Base-by-base conservation (phyloP, 257 asterid species). In the Ajuga chamaepitys region DNA sequence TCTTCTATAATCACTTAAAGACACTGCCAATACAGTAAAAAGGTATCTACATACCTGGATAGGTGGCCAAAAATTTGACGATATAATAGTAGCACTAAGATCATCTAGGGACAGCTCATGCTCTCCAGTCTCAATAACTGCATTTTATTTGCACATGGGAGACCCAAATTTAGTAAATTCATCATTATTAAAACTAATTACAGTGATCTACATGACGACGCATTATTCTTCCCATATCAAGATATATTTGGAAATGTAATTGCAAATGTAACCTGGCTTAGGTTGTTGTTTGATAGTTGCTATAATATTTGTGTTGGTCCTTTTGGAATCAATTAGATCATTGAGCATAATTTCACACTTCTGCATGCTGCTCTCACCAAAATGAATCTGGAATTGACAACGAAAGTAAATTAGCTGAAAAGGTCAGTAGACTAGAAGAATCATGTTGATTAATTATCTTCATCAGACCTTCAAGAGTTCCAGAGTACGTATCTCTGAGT, bases 351-450 rank as follows among this genome's bases (percentile, higher is more conserved):
- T 90, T 82, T 93, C 99, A 74, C 99, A 93, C 75, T 78, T 86
- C 81, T 89, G 97, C 99, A 93, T 84, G 87, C 96, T 86, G 81
- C 87, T 80, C 89, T 93, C 99, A 58, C 99, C 99, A 80, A 93
- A 93, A 84, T 89, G 99, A 77, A 93, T 93, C 99, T 93, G 83
- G 66, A 80, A 68, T 68, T 58, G 37, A 37, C 57, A 70, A 67
- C 18, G 63, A 46, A 71, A 18, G 58, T 52, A 58, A 59, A 66
- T 63, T 35, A 69, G 75, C 21, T 13, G 17, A 68, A 22, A 77
- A 38, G 10, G 60, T 25, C 58, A 52, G 52, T 20, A 58, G 44
- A 42, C 4, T 35, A 61, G 44, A 13, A 58, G 63, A 21, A 24
- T 41, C 56, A 70, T 68, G 48, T 62, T 34, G 65, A 45, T 42